Conservation (phyloP, 805 yeast species). For the Komagataella populi region DNA sequence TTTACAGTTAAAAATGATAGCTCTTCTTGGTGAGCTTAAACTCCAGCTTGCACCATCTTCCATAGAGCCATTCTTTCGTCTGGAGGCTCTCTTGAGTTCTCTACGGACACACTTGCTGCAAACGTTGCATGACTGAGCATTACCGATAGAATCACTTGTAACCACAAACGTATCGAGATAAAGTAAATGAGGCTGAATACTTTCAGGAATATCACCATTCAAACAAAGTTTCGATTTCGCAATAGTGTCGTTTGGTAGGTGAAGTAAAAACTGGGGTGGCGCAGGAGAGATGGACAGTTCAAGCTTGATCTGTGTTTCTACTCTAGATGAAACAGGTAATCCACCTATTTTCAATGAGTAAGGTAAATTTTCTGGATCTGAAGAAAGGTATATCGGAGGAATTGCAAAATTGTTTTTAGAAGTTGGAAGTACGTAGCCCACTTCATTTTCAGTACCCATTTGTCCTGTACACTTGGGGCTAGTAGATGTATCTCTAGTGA, state of each 20-base stretch:
- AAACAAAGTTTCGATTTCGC: constrained; percentile 73
- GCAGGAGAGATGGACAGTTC: constrained; percentile 58
- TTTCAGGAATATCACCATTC: constrained; percentile 30
- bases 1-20: constrained; percentile 82
- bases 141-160: constrained; percentile 1
- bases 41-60: constrained; percentile 73
- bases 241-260: constrained; percentile 77
- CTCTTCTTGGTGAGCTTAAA: constrained; percentile 60
- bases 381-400: constrained; percentile 15
- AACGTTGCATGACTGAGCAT: constrained; percentile 42
- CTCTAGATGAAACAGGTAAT: constrained; percentile 75
- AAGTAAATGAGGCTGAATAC: constrained; percentile 38
- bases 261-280: constrained; percentile 59
- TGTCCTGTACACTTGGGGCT: neutral
- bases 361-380: constrained; percentile 19
- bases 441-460: neutral
- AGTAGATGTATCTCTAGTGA: constrained; percentile 3
- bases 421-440: neutral
- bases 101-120: constrained; percentile 85
- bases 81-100: constrained; percentile 86
- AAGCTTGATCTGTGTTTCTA: constrained; percentile 89
- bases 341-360: constrained; percentile 40
- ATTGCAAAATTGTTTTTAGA: constrained; percentile 7
- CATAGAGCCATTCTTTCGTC: constrained; percentile 71
- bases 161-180: constrained; percentile 75